A percentile compares a stretch with the other conserved stretches of the same genome.
Conservation (phyloP, 75 land plant species). For the Cupressus sempervirens region DNA sequence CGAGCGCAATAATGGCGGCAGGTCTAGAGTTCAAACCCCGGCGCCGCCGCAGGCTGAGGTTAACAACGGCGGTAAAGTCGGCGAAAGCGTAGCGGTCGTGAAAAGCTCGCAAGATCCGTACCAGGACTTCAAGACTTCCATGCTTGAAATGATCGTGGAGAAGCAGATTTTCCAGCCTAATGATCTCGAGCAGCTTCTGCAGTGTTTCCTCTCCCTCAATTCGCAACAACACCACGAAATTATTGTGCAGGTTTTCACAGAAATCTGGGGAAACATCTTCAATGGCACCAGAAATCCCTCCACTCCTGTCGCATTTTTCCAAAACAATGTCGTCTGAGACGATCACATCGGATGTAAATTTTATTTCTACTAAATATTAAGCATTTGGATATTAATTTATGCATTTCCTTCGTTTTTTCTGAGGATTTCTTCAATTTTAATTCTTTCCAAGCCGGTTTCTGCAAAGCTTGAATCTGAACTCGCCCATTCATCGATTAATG, state of each 20-base stretch:
- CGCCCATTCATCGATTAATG: background rate
- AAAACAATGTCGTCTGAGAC: background rate
- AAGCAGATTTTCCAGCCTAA: constrained; percentile 30
- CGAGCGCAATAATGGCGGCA: background rate
- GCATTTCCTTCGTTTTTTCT: background rate
- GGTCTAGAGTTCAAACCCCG: background rate
- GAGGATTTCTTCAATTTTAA: background rate
- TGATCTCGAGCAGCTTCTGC: constrained; percentile 58
- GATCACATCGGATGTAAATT: background rate
- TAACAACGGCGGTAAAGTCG: constrained; percentile 11
- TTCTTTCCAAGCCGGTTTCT: background rate
- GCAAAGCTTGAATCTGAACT: background rate
- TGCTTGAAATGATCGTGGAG: constrained; percentile 71
- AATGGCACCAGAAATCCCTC: constrained; percentile 13
- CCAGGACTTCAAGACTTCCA: constrained; percentile 58
- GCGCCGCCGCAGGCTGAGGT: constrained; percentile 1
- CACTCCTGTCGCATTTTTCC: constrained; percentile 5
- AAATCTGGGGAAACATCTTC: constrained; percentile 48
- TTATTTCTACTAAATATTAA: background rate
- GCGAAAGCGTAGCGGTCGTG: constrained; percentile 54
- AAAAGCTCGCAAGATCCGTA: constrained; percentile 55
- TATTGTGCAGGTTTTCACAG: constrained; percentile 54
- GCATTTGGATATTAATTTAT: background rate
- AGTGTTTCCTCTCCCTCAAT: constrained; percentile 61
- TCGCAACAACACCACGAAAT: constrained; percentile 40